These are phyloP conservation scores for Acorus calamus DNA, from an alignment of 106 monocot species.

Conservation along the genomic window DNA sequence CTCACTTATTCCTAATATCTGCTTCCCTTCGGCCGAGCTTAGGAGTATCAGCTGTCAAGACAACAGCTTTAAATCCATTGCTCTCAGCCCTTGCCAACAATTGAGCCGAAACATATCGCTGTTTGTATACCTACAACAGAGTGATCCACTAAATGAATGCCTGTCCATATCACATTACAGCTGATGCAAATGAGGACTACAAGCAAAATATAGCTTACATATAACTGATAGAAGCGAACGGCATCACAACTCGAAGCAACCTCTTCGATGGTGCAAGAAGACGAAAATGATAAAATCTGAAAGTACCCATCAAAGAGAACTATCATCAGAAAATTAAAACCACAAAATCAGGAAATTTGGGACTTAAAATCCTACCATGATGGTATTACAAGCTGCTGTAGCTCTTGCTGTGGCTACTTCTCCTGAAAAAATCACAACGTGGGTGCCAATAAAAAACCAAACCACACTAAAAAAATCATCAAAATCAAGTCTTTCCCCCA, in stretches of 20 bases:
- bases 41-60: conserved; percentile 72
- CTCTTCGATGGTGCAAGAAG: conserved; percentile 54
- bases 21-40: conserved; percentile 60
- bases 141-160: background rate
- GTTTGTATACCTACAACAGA: conserved; percentile 41
- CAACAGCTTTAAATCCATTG: conserved; percentile 60
- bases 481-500: background rate
- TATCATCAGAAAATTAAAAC: too few relatives aligned
- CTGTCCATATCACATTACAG: background rate
- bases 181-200: background rate
- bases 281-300: conserved; percentile 60
- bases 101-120: conserved; percentile 36
- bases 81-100: conserved; percentile 54
- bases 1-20: conserved; percentile 66
- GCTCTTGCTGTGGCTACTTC: conserved; percentile 70
- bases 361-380: conserved; percentile 32
- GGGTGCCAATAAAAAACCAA: background rate
- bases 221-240: conserved; percentile 70
- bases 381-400: conserved; percentile 64
- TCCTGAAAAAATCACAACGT: conserved; percentile 25
- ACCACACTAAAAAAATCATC: background rate
- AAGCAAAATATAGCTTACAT: conserved; percentile 33
- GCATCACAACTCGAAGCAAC: conserved; percentile 68
- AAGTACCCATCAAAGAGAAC: background rate
- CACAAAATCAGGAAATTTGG: too few relatives aligned